A percentile compares a stretch with the other conserved stretches of the same genome.
These are phyloP conservation scores for Flueggea neowawraea DNA, from an alignment of 441 rosid species.

Conservation along the genomic window DNA sequence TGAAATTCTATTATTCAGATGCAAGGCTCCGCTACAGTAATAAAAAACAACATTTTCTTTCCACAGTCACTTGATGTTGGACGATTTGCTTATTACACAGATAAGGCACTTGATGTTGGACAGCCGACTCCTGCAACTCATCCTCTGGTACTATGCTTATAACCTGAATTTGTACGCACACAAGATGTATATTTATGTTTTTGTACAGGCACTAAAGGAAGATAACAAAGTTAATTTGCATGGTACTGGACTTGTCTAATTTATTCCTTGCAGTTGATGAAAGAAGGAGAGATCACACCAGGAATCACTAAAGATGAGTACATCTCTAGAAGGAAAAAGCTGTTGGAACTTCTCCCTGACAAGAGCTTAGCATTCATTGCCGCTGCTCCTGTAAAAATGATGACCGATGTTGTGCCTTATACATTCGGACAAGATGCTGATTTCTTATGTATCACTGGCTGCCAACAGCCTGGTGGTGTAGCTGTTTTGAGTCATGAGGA, in stretches of 20 bases:
- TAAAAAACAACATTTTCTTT: too few relatives aligned
- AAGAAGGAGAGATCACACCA: constrained; percentile 90
- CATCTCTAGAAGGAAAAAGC: constrained; percentile 63
- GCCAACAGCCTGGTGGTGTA: constrained; percentile 96
- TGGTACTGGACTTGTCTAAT: constrained; percentile 3
- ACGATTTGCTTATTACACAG: constrained; percentile 49
- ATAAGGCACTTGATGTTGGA: constrained; percentile 54
- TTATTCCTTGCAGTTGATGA: constrained; percentile 50
- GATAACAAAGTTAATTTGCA: neutral
- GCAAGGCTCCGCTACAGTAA: too few relatives aligned
- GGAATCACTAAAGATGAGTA: constrained; percentile 78
- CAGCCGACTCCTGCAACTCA: constrained; percentile 90
- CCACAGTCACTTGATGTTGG: constrained; percentile 12
- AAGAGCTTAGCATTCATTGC: constrained; percentile 79
- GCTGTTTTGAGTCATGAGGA: constrained; percentile 68
- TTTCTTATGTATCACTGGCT: constrained; percentile 84
- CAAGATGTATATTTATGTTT: too few relatives aligned
- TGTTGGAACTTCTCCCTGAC: constrained; percentile 79
- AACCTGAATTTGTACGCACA: neutral
- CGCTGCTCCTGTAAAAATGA: constrained; percentile 92
- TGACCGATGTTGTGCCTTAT: constrained; percentile 97
- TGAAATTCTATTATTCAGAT: too few relatives aligned
- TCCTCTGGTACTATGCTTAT: constrained; percentile 59
- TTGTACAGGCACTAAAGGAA: too few relatives aligned
- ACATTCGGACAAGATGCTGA: constrained; percentile 89